These are phyloP conservation scores for Arctostaphylos glauca DNA, from an alignment of 148 eudicot genomes.

Conservation along the genomic window DNA sequence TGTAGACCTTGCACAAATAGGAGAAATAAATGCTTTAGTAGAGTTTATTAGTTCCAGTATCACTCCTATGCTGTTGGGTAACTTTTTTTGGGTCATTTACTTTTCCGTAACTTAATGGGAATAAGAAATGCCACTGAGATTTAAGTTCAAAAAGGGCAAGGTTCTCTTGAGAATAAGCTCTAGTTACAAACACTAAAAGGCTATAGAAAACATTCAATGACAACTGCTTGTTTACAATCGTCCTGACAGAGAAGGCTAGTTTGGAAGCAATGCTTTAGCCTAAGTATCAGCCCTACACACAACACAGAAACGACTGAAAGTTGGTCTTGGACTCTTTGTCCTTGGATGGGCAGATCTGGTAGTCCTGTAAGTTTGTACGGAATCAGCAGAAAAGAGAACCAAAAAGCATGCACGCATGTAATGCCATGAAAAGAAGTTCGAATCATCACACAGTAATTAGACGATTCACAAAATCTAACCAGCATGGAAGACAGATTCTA, in stretches of 20 bases:
- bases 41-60: neutral
- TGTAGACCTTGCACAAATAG: neutral
- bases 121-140: neutral
- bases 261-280: neutral
- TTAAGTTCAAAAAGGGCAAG: neutral
- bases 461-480: neutral
- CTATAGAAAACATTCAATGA: neutral
- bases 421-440: neutral
- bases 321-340: neutral
- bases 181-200: neutral
- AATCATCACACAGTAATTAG: neutral
- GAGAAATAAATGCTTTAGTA: neutral
- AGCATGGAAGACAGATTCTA: neutral
- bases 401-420: neutral
- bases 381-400: neutral
- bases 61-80: neutral
- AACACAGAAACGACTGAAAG: neutral
- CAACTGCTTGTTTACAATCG: neutral
- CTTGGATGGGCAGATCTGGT: neutral
- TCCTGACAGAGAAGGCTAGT: neutral
- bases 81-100: neutral
- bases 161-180: neutral
- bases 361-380: neutral
- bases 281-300: conserved; percentile 1
- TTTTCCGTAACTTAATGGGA: neutral